A percentile compares a stretch with the other conserved stretches of the same genome.
These are phyloP conservation scores for Orbilia blumenaviensis DNA, from an alignment of 2,329 filamentous ascomycete genomes.

Conservation along the genomic window DNA sequence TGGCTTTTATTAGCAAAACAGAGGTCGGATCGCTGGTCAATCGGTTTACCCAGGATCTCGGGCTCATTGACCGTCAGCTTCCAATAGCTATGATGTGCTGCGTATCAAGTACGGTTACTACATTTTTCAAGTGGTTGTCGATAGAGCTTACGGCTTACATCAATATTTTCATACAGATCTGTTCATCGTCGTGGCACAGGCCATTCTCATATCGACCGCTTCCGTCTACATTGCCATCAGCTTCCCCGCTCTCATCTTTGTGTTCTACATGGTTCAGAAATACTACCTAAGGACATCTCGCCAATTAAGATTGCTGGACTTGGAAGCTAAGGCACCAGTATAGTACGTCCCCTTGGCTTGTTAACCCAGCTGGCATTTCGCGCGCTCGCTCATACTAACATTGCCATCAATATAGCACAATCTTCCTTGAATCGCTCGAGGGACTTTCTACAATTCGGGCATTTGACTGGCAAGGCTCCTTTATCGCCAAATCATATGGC, in stretches of 20 bases:
- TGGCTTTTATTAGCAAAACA: constrained; percentile 62
- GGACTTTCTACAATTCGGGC: constrained; percentile 69
- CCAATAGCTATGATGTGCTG: constrained; percentile 60
- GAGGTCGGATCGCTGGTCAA: constrained; percentile 63
- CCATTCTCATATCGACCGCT: constrained; percentile 65
- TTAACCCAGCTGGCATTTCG: no score
- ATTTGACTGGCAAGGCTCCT: constrained; percentile 66
- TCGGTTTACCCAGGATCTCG: constrained; percentile 64
- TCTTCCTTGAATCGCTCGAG: constrained; percentile 69
- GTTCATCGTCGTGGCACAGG: constrained; percentile 64
- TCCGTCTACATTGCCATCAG: constrained; percentile 65
- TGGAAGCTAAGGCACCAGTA: constrained; percentile 70
- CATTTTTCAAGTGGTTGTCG: no score
- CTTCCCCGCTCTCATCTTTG: constrained; percentile 65
- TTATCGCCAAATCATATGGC: constrained; percentile 63
- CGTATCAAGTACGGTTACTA: constrained; percentile 44
- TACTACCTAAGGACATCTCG: constrained; percentile 71
- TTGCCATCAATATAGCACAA: constrained; percentile 58
- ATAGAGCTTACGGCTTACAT: no score
- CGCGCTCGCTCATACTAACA: background rate
- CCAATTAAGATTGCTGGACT: constrained; percentile 70
- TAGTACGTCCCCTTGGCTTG: constrained; percentile 59
- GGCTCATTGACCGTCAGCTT: constrained; percentile 63
- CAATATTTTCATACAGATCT: constrained; percentile 55
- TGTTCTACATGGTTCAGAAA: constrained; percentile 67